Evolutionary conservation across 169 alveolate species (phyloP).

Genomic region (Cryptosporidium baileyi): DNA sequence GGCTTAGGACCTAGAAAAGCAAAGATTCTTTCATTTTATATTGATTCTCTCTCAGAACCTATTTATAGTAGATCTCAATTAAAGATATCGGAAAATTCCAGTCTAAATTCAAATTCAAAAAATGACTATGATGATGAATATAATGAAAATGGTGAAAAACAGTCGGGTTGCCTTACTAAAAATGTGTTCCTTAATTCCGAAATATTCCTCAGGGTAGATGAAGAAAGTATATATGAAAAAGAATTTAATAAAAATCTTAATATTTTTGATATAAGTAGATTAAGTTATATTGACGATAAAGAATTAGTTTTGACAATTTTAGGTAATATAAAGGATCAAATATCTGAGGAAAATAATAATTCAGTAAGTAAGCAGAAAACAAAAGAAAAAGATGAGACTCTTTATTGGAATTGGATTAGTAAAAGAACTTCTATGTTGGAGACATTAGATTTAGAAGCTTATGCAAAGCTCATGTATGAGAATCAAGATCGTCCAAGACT

Average conservation of each 20-base stretch:
- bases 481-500: constrained; percentile 55
- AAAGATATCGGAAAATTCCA: neutral
- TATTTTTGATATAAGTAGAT: constrained; percentile 53
- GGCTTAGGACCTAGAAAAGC: constrained; percentile 87
- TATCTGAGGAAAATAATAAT: constrained; percentile 6
- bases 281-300: constrained; percentile 18
- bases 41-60: constrained; percentile 20
- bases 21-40: constrained; percentile 34
- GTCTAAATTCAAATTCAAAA: neutral
- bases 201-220: constrained; percentile 48
- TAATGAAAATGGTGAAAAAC: neutral
- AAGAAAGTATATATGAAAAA: constrained; percentile 27
- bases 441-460: constrained; percentile 73
- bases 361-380: constrained; percentile 19
- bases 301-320: constrained; percentile 40
- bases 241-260: constrained; percentile 25
- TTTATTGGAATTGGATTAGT: constrained; percentile 72
- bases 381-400: constrained; percentile 3
- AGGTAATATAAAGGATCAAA: constrained; percentile 64
- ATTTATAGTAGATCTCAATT: constrained; percentile 7
- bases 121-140: constrained; percentile 53
- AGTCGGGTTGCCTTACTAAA: constrained; percentile 25
- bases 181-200: constrained; percentile 28
- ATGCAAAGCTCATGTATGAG: constrained; percentile 71
- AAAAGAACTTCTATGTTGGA: constrained; percentile 65